A percentile compares a stretch with the other conserved stretches of the same genome.
Conservation (phyloP, 169 alveolate genomes). For the Plasmodium billcollinsi region DNA sequence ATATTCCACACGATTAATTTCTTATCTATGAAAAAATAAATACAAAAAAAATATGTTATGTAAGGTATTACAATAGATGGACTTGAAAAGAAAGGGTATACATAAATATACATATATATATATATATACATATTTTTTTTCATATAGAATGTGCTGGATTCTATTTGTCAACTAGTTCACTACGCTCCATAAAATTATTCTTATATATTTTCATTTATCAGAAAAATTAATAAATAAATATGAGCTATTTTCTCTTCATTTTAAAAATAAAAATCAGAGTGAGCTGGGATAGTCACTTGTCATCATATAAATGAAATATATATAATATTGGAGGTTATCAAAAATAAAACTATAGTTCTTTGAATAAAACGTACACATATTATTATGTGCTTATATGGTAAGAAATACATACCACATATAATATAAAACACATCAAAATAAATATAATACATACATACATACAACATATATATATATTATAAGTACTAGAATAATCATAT, state of each 20-base stretch:
- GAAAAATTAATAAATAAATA: constrained; percentile 1
- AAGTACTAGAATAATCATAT: neutral
- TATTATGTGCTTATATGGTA: neutral
- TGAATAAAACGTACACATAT: neutral
- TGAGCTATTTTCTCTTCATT: constrained; percentile 71
- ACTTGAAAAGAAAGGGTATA: no score
- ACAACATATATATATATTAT: neutral
- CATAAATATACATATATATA: neutral
- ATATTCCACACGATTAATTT: constrained; percentile 89
- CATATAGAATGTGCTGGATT: no score
- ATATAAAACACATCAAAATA: neutral
- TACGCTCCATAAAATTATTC: neutral
- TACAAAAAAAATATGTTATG: neutral
- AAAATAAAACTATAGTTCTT: neutral
- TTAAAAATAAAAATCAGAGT: constrained; percentile 41
- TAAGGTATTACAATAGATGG: no score
- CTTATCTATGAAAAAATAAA: constrained; percentile 79
- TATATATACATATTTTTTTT: neutral
- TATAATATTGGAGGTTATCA: neutral
- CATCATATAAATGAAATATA: constrained; percentile 55
- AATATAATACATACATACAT: neutral
- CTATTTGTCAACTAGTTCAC: no score
- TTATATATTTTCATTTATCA: constrained; percentile 46
- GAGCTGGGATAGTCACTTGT: constrained; percentile 73
- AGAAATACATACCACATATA: neutral